Base-by-base conservation (phyloP, 805 yeast genomes). In the Saccharomycopsis fibuligera region DNA sequence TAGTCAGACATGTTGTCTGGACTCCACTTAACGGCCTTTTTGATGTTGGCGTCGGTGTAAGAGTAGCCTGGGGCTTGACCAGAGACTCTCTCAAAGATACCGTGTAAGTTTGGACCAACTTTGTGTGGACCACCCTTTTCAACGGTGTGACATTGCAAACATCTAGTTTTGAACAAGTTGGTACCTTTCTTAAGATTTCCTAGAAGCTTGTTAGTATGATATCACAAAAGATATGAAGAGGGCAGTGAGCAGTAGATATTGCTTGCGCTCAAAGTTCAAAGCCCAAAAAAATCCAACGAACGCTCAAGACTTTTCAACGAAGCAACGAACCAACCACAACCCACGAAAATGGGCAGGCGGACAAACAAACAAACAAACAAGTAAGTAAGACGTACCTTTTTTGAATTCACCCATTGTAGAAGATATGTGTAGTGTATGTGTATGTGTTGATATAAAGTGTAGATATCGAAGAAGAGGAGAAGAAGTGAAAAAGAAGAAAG, bases 81-180 rank as follows among this genome's bases (percentile, higher is more conserved):
- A 45, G 97, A 85, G 59, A 75, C 68, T 78, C 99, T 88, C 66
- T 95, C 95, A 57, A 93, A 76, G 60, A 93, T 74, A 73, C 97
- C 99, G 74, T 87, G 85, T 69, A 93, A 83, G 74, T 91, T 93
- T 68, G 99, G 99, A 72, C 99, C 99, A 64, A 91, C 97, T 80
- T 93, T 93, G 86, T 91, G 81, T 61, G 97, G 91, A 57, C 96
- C 98, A 66, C 96, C 96, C 55, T 75, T 77, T 72, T 91, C 98
- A 59, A 83, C 83, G 63, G 98, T 91, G 83, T 93, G 99, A 73
- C 99, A 93, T 78, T 93, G 98, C 62, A 89, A 78, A 74, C 99
- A 93, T 83, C 99, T 89, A 58, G 98, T 93, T 78, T 93, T 93
- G 84, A 93, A 93, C 59, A 93, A 78, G 67, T 87, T 87, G 60